Percentiles rank a stretch among this genome's conserved stretches.
These are phyloP conservation scores for Lichtheimia ramosa DNA, from an alignment of 371 early-diverging fungal species.

Conservation along the genomic window DNA sequence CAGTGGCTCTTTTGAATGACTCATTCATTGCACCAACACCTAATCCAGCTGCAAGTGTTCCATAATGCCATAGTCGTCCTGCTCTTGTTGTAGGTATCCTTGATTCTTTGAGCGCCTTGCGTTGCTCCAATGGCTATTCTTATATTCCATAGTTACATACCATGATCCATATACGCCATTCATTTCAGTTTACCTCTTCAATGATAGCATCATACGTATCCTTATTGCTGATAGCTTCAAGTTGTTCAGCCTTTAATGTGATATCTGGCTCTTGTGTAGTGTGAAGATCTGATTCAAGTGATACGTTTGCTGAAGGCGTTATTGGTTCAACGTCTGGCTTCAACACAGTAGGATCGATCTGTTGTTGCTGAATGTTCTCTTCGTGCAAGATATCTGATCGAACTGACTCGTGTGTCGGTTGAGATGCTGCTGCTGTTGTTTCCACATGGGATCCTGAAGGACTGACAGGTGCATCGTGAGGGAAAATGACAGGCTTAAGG, in stretches of 20 bases:
- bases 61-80: slow-evolving; percentile 68
- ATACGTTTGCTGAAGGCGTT: too few species aligned
- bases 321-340: background rate
- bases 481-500: slow-evolving; percentile 24
- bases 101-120: slow-evolving; percentile 47
- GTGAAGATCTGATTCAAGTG: too few species aligned
- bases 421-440: background rate
- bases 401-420: too few species aligned
- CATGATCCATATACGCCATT: background rate
- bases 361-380: background rate
- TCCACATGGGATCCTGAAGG: background rate
- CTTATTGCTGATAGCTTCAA: slow-evolving; percentile 7
- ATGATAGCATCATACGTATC: slow-evolving; percentile 6
- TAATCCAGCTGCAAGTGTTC: slow-evolving; percentile 72
- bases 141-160: background rate
- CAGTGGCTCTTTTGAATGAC: slow-evolving; percentile 65
- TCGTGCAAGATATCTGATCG: background rate
- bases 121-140: slow-evolving; percentile 7
- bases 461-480: slow-evolving; percentile 17
- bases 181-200: background rate
- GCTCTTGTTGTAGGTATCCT: slow-evolving; percentile 67
- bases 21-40: slow-evolving; percentile 78
- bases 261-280: background rate
- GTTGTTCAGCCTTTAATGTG: slow-evolving; percentile 4
- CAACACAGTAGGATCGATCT: background rate